Conservation (phyloP, 75 land plant species). For the Sequoia sempervirens region DNA sequence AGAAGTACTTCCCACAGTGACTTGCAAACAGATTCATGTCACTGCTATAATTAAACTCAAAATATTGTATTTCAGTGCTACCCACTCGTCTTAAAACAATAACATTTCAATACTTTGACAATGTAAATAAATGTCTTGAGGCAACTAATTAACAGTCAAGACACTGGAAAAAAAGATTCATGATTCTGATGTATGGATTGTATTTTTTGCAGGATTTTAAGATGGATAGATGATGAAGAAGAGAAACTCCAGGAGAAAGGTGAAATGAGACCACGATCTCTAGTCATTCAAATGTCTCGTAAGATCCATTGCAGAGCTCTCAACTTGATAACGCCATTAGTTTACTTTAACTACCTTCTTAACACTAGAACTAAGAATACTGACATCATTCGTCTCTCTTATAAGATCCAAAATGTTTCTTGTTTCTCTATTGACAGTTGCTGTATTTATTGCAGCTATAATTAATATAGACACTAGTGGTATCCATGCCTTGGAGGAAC, state of each 20-base stretch:
- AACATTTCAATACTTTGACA: no score
- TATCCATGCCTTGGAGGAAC: constrained; percentile 76
- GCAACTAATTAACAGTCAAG: constrained; percentile 10
- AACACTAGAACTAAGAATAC: background rate
- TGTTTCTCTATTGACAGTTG: background rate
- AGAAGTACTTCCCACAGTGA: background rate
- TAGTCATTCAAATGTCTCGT: constrained; percentile 89
- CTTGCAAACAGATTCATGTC: background rate
- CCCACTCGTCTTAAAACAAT: background rate
- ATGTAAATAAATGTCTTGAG: background rate
- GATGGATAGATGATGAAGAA: constrained; percentile 79
- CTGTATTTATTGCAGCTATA: constrained; percentile 56
- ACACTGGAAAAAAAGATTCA: background rate
- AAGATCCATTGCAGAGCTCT: constrained; percentile 22
- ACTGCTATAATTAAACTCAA: background rate
- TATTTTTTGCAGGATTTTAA: constrained; percentile 51
- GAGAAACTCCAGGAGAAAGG: constrained; percentile 25
- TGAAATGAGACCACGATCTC: constrained; percentile 39
- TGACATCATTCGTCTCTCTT: background rate
- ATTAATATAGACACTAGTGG: constrained; percentile 89
- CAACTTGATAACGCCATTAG: constrained; percentile 10
- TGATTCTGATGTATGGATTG: background rate
- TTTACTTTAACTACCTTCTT: no score
- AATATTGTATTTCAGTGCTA: background rate
- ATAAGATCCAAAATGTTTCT: background rate